Percentiles rank a stretch among this genome's conserved stretches.
phyloP scores from a whole-genome alignment of 2,329 filamentous ascomycete genomes.

The Colletotrichum cuscutae region DNA sequence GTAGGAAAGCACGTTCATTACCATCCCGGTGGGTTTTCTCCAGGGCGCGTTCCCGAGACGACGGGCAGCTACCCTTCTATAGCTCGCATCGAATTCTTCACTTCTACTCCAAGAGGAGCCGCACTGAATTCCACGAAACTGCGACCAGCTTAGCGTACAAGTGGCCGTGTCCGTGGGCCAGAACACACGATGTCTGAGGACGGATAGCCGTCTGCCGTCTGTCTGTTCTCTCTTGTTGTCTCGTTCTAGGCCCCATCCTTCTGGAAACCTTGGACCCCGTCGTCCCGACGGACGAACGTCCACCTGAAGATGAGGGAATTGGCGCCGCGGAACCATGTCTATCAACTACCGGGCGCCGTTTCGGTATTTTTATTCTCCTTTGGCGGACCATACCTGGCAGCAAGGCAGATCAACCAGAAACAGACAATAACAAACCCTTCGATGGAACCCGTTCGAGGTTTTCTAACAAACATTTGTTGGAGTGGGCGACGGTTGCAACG shows the following conservation, averaged over 20 bases:
- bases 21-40: neutral
- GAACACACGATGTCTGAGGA: neutral
- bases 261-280: neutral
- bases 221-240: neutral
- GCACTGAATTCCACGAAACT: neutral
- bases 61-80: neutral
- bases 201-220: constrained; percentile 6
- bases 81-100: constrained; percentile 8
- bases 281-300: neutral
- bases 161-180: neutral
- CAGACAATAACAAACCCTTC: neutral
- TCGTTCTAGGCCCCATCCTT: neutral
- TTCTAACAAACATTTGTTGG: neutral
- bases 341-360: constrained; percentile 10
- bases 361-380: neutral
- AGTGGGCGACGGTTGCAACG: neutral
- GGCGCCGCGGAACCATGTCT: neutral
- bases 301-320: constrained; percentile 7
- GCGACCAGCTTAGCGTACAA: neutral
- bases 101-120: neutral
- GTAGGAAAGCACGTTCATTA: neutral
- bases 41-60: constrained; percentile 7
- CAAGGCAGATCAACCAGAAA: neutral
- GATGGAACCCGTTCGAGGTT: too few species aligned
- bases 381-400: neutral